These are phyloP conservation scores for Ormosia emarginata DNA, from an alignment of 306 rosid genomes.

Conservation along the genomic window DNA sequence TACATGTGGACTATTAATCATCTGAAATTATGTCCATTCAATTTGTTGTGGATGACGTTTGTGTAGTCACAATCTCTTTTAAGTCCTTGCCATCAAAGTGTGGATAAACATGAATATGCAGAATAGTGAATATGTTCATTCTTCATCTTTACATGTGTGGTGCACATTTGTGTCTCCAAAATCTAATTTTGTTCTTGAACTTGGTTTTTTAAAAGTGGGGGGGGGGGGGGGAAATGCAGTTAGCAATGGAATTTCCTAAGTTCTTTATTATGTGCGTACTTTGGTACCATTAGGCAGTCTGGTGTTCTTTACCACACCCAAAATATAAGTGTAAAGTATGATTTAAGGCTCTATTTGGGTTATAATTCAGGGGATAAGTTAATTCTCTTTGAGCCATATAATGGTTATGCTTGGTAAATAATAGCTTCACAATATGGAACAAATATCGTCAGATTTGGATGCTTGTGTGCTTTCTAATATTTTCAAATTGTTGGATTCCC, in stretches of 20 bases:
- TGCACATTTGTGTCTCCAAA: background rate
- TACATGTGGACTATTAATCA: background rate
- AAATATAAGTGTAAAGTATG: background rate
- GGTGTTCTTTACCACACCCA: background rate
- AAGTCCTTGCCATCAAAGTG: background rate
- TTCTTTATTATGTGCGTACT: background rate
- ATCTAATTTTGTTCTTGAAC: background rate
- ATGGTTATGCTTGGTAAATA: constrained; percentile 17
- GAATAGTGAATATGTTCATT: background rate
- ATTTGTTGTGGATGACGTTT: background rate
- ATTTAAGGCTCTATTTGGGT: constrained; percentile 7
- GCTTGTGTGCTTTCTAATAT: background rate
- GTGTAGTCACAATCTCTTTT: background rate
- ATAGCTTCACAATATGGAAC: constrained; percentile 4
- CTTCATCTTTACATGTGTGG: background rate
- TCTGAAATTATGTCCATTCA: background rate
- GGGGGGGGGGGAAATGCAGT: background rate
- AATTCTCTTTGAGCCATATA: background rate
- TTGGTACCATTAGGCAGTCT: background rate
- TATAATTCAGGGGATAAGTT: background rate
- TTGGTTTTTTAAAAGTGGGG: background rate
- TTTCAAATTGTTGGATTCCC: constrained; percentile 1
- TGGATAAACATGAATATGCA: background rate
- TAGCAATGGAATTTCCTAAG: background rate
- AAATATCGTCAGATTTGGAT: constrained; percentile 3